phyloP scores from a whole-genome alignment of 2,329 filamentous ascomycete species.

The Exutisphaerella laricina region DNA sequence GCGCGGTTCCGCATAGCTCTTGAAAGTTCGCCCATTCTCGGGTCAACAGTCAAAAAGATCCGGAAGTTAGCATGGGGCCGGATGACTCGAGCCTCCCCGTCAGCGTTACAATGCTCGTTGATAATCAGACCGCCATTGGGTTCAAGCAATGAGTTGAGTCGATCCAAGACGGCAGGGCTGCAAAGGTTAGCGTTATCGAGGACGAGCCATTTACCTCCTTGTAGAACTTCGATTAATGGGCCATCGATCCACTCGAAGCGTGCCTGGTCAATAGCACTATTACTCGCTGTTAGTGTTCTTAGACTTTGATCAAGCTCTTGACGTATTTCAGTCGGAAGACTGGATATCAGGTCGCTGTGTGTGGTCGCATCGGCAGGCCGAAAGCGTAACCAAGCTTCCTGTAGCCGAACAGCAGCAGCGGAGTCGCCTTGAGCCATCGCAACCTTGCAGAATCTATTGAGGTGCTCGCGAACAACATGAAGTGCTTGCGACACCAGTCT shows the following conservation, averaged over 20 bases:
- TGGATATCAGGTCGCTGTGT: slow-evolving; percentile 6
- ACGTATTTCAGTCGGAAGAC: slow-evolving; percentile 7
- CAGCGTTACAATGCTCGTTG: slow-evolving; percentile 82
- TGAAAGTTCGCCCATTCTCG: slow-evolving; percentile 86
- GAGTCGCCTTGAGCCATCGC: slow-evolving; percentile 11
- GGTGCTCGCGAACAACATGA: slow-evolving; percentile 12
- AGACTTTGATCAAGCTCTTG: slow-evolving; percentile 10
- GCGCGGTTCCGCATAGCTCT: slow-evolving; percentile 95
- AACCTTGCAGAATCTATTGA: slow-evolving; percentile 13
- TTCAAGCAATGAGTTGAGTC: slow-evolving; percentile 89
- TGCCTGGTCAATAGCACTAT: slow-evolving; percentile 57
- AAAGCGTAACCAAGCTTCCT: slow-evolving; percentile 6
- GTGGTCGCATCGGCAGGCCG: neutral
- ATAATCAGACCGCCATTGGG: slow-evolving; percentile 82
- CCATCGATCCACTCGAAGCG: slow-evolving; percentile 97
- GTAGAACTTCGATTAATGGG: slow-evolving; percentile 77
- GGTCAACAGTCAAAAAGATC: slow-evolving; percentile 90
- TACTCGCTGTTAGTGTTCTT: slow-evolving; percentile 7
- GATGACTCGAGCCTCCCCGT: slow-evolving; percentile 75
- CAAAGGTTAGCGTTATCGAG: slow-evolving; percentile 97
- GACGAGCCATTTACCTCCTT: slow-evolving; percentile 84
- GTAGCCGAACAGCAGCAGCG: slow-evolving; percentile 6
- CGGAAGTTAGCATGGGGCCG: slow-evolving; percentile 80
- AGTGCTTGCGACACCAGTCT: slow-evolving; percentile 38
- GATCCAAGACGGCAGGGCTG: slow-evolving; percentile 87